phyloP scores from a whole-genome alignment of 257 asterid species.

The Fraxinus anomala region DNA sequence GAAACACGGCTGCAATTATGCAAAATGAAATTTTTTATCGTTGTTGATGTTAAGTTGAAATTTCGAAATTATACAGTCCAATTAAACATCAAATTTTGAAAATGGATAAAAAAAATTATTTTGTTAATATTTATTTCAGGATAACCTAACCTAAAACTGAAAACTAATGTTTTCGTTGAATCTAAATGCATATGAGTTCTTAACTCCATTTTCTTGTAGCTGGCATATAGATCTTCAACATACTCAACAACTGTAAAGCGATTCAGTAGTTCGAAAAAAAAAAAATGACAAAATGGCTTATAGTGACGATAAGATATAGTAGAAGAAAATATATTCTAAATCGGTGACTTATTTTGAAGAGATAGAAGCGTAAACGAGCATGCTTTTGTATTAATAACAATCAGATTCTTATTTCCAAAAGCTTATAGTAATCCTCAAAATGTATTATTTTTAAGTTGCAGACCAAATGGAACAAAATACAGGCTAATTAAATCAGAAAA shows the following conservation, averaged over 20 bases:
- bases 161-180: no score
- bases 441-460: slow-evolving; percentile 80
- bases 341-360: slow-evolving; percentile 88
- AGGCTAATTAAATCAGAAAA: slow-evolving; percentile 33
- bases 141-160: no score
- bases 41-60: no score
- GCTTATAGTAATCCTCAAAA: slow-evolving; percentile 75
- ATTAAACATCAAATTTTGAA: no score
- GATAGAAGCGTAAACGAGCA: slow-evolving; percentile 55
- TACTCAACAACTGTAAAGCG: slow-evolving; percentile 38
- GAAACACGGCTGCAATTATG: slow-evolving; percentile 74
- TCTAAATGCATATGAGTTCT: not conserved
- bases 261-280: slow-evolving; percentile 59
- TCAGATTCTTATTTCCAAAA: slow-evolving; percentile 63
- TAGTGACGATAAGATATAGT: slow-evolving; percentile 65
- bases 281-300: slow-evolving; percentile 66
- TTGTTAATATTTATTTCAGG: no score
- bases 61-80: no score
- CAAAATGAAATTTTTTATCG: not conserved
- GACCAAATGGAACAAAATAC: slow-evolving; percentile 67
- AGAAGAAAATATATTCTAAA: slow-evolving; percentile 75
- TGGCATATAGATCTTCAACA: slow-evolving; percentile 68
- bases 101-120: no score
- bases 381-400: slow-evolving; percentile 63
- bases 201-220: slow-evolving; percentile 82